phyloP scores from a whole-genome alignment of 2,329 filamentous ascomycete genomes.

The Sclerotinia spermophila region DNA sequence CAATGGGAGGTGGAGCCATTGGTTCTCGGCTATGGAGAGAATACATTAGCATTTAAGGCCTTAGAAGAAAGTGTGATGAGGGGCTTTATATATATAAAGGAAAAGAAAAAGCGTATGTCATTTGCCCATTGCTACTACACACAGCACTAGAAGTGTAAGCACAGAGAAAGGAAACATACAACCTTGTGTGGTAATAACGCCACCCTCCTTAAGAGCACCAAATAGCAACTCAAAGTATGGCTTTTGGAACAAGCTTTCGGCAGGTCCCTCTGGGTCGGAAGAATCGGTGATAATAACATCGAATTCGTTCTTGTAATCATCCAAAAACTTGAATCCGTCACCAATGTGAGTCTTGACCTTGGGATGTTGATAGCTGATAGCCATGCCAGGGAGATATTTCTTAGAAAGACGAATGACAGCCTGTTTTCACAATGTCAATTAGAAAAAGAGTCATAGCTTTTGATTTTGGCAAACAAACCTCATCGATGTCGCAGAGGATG shows the following conservation, averaged over 20 bases:
- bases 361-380: slow-evolving; percentile 87
- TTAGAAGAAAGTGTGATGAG: slow-evolving; percentile 20
- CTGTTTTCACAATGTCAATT: slow-evolving; percentile 40
- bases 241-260: slow-evolving; percentile 96
- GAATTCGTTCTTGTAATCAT: slow-evolving; percentile 94
- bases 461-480: slow-evolving; percentile 50
- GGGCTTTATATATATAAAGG: neutral
- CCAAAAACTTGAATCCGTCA: slow-evolving; percentile 98
- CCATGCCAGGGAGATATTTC: slow-evolving; percentile 94
- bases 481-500: slow-evolving; percentile 96
- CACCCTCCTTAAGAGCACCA: slow-evolving; percentile 86
- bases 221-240: slow-evolving; percentile 94
- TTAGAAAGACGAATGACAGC: slow-evolving; percentile 98
- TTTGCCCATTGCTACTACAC: slow-evolving; percentile 21
- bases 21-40: slow-evolving; percentile 76
- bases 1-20: slow-evolving; percentile 94
- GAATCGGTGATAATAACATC: slow-evolving; percentile 99
- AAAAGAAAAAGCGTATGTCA: slow-evolving; percentile 14
- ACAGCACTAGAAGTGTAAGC: slow-evolving; percentile 52
- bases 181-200: slow-evolving; percentile 99
- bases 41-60: slow-evolving; percentile 18
- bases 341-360: slow-evolving; percentile 90
- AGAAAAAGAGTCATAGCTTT: slow-evolving; percentile 5
- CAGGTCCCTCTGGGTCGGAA: slow-evolving; percentile 93
- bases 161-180: slow-evolving; percentile 62